Evolutionary conservation across 768 basidiomycete genomes (phyloP), one percentile per base, ranked within the genome.

Genomic region (Porphyrellus cyaneotinctus): DNA sequence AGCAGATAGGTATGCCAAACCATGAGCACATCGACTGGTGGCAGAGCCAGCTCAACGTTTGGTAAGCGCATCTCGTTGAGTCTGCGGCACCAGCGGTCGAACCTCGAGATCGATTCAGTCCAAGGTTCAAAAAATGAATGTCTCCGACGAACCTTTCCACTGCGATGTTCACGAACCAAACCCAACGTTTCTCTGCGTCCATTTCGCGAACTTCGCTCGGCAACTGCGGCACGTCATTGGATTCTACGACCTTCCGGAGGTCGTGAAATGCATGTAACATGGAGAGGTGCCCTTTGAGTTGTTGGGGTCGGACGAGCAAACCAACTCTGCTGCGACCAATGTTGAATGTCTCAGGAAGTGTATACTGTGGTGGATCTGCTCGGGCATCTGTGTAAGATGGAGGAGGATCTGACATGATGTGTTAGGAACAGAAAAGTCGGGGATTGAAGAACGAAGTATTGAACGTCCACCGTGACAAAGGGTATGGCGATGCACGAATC

Each of bases 1-100:
- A 74, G 68, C 26, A 70, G 58, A 57, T 75, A 73, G 7, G 73
- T 58, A 32, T 74, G 74, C 68, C 73, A 73, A 4, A 74, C 73
- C 72, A 74, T 72, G 36, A 69, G 56, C 2, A 75, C 74, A 28
- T 74, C 74, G 8, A 75, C 45, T 4, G 73, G 73, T 2, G 74
- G 73, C n/a, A 69, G 44, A 0, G 31, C 37, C 22, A 48, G 43
- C 43, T 60, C 58, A 1, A 49, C 24, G 14, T 43, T 23, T 17
- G 33, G 30, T 7, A 20, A 33, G 24, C 2, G 20, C 43, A 20
- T 36, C 37, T 22, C 20, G 31, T 38, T 36, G 12, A 64, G 52
- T 35, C 43, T 43, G 24, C 20, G 8, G n/a, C 64, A 66, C 74
- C 73, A 75, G 2, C 68, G 64, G 4, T 67, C 56, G 51, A 74